Conservation (phyloP, 352 stramenopile species). For the Phytophthora aleatoria region DNA sequence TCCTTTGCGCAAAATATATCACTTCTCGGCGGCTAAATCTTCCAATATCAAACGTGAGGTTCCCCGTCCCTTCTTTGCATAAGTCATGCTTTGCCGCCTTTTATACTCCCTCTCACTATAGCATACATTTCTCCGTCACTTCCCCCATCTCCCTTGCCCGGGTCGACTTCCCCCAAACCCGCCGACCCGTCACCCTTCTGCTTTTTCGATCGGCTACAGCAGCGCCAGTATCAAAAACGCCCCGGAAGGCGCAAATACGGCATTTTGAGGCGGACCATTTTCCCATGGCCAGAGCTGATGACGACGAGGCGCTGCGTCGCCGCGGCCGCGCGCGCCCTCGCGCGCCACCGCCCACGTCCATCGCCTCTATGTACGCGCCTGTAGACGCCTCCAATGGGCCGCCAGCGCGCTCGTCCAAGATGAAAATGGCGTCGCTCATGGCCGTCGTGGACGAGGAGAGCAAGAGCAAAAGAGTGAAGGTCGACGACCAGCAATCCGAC, state of each 20-base stretch:
- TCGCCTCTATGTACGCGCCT: slow-evolving; percentile 28
- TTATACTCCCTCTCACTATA: slow-evolving; percentile 3
- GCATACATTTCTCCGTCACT: slow-evolving; percentile 8
- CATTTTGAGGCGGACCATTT: background rate
- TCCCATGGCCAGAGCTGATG: slow-evolving; percentile 43
- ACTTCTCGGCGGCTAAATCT: too few relatives aligned
- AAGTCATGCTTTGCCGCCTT: slow-evolving; percentile 1
- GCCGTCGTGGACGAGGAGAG: slow-evolving; percentile 36
- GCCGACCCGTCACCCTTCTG: slow-evolving; percentile 21
- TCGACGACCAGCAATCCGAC: slow-evolving; percentile 20
- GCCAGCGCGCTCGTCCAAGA: slow-evolving; percentile 33
- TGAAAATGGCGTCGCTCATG: slow-evolving; percentile 61
- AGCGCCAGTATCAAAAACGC: slow-evolving; percentile 43
- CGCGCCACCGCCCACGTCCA: slow-evolving; percentile 22
- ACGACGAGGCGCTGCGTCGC: slow-evolving; percentile 43
- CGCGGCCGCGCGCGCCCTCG: slow-evolving; percentile 36
- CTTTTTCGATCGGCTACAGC: slow-evolving; percentile 17
- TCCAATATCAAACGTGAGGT: background rate
- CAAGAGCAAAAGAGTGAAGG: slow-evolving; percentile 67
- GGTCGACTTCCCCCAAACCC: slow-evolving; percentile 6
- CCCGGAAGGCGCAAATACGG: slow-evolving; percentile 10
- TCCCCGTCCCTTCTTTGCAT: slow-evolving; percentile 4
- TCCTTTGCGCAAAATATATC: too few relatives aligned
- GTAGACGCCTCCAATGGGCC: slow-evolving; percentile 10
- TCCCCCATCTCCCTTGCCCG: slow-evolving; percentile 10